These are phyloP conservation scores for Ambrosiella beaveri DNA, from an alignment of 2,329 filamentous ascomycete genomes.

Conservation along the genomic window DNA sequence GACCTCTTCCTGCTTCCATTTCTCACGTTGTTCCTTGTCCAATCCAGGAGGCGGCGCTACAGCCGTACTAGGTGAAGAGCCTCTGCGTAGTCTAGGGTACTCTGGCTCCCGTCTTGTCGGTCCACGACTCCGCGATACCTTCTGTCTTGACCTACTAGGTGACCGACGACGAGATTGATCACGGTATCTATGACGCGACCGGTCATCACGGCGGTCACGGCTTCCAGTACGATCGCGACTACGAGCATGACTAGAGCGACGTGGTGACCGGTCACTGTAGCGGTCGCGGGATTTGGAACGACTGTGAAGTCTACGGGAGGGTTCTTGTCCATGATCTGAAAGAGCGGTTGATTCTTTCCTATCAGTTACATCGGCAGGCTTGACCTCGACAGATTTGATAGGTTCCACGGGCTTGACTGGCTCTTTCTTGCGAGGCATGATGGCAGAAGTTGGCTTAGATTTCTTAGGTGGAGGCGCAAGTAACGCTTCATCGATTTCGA, in stretches of 20 bases:
- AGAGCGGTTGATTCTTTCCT: background rate
- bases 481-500: slow-evolving; percentile 39
- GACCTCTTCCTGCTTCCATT: slow-evolving; percentile 44
- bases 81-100: slow-evolving; percentile 22
- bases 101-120: slow-evolving; percentile 5
- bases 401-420: slow-evolving; percentile 20
- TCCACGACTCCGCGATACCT: slow-evolving; percentile 20
- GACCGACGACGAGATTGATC: slow-evolving; percentile 13
- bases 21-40: slow-evolving; percentile 33
- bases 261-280: background rate
- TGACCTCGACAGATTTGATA: slow-evolving; percentile 20
- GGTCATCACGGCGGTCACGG: slow-evolving; percentile 18
- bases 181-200: background rate
- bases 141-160: slow-evolving; percentile 17
- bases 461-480: slow-evolving; percentile 34
- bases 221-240: slow-evolving; percentile 14
- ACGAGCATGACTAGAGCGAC: background rate
- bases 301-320: background rate
- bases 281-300: background rate
- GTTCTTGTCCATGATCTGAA: background rate
- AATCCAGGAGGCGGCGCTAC: slow-evolving; percentile 24
- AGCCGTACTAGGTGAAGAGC: slow-evolving; percentile 24
- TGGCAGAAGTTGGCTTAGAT: slow-evolving; percentile 37
- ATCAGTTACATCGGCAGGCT: slow-evolving; percentile 15
- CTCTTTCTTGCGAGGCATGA: slow-evolving; percentile 34